A percentile compares a stretch with the other conserved stretches of the same genome.
Conservation (phyloP, 176 grass and related monocot genomes). For the Oryza nivara region DNA sequence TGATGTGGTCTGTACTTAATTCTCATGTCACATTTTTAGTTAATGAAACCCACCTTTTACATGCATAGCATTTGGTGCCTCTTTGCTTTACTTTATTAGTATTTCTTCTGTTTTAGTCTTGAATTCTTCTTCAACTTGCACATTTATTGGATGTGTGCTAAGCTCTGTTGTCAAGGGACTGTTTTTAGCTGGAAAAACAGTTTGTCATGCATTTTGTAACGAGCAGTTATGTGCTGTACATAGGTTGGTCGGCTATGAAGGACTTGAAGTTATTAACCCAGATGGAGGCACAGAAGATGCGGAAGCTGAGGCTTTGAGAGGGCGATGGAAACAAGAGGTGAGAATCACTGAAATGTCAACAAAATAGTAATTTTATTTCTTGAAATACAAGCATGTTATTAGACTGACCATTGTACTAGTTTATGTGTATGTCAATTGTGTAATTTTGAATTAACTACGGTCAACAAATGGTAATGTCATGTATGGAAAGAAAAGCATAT, state of each 20-base stretch:
- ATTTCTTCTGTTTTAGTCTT: neutral
- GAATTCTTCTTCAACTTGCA: constrained; percentile 2
- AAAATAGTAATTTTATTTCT: neutral
- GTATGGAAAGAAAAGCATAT: too few relatives aligned
- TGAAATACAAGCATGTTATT: neutral
- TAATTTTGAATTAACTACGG: neutral
- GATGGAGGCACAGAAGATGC: constrained; percentile 93
- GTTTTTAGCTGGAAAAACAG: neutral
- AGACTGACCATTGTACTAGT: neutral
- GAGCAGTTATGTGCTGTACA: constrained; percentile 22
- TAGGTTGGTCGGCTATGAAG: constrained; percentile 91
- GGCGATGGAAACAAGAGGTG: constrained; percentile 97
- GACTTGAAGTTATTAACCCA: constrained; percentile 94
- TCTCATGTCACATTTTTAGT: neutral
- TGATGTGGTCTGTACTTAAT: too few relatives aligned
- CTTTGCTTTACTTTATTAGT: neutral
- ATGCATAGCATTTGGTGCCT: neutral
- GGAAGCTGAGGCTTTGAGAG: constrained; percentile 79
- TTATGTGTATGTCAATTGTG: neutral
- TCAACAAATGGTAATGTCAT: neutral
- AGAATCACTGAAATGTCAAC: neutral
- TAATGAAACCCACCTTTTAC: neutral
- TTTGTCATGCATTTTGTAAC: constrained; percentile 1
- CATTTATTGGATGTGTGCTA: neutral
- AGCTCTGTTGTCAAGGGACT: neutral